These are phyloP conservation scores for Plasmodium knowlesi DNA, from an alignment of 169 alveolate genomes.

Conservation along the genomic window DNA sequence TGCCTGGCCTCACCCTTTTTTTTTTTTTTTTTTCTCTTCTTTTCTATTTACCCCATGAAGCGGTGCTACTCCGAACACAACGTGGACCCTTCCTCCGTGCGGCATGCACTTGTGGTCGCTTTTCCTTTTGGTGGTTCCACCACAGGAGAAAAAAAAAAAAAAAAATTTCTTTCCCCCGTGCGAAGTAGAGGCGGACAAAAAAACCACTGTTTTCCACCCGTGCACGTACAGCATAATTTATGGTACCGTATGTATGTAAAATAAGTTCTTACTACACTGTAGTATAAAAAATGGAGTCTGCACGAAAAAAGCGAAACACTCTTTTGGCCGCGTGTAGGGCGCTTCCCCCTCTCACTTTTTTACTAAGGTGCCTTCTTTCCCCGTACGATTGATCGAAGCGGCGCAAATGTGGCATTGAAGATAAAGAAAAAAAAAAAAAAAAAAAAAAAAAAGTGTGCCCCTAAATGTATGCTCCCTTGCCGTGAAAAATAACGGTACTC, in stretches of 20 bases:
- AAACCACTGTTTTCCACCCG: neutral
- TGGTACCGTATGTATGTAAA: neutral
- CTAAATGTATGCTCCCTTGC: neutral
- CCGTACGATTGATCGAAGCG: neutral
- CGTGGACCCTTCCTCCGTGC: neutral
- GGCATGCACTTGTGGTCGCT: neutral
- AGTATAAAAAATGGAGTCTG: too few relatives aligned
- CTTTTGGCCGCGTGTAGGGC: too few relatives aligned
- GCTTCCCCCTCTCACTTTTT: too few relatives aligned
- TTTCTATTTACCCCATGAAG: neutral
- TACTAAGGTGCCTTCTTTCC: neutral
- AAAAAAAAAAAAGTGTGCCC: neutral
- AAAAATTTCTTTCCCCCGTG: neutral
- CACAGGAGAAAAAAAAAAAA: neutral
- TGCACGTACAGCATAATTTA: neutral
- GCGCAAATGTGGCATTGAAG: neutral
- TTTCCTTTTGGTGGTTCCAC: neutral
- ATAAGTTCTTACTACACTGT: neutral
- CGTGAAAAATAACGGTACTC: neutral
- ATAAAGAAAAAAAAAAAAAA: too few relatives aligned
- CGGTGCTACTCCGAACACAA: neutral
- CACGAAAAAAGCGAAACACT: too few relatives aligned
- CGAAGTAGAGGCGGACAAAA: neutral
- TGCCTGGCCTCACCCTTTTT: neutral
- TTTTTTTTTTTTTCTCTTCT: too few relatives aligned